Evolutionary conservation across 2,329 filamentous ascomycete genomes (phyloP).

Genomic region (Aspergillus awamori): DNA sequence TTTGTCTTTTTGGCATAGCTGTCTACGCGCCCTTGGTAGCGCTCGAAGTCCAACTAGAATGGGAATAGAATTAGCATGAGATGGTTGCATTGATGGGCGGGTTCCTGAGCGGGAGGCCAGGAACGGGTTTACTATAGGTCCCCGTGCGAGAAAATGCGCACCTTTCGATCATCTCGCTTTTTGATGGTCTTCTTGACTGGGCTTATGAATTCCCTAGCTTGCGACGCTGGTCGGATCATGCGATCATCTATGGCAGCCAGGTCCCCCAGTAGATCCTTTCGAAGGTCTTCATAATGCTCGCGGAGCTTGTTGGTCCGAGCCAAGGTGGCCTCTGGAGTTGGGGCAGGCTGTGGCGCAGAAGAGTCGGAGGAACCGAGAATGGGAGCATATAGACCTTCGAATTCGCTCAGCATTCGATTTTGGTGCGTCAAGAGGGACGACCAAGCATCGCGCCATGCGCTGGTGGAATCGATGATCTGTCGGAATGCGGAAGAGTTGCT

Average conservation of each 20-base stretch:
- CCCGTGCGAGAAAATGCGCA: constrained; percentile 25
- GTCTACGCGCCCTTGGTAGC: constrained; percentile 71
- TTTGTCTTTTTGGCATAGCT: constrained; percentile 70
- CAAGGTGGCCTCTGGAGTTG: constrained; percentile 66
- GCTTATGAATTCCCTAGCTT: constrained; percentile 69
- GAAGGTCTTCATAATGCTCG: constrained; percentile 70
- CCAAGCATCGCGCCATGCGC: constrained; percentile 79
- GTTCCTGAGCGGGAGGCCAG: neutral
- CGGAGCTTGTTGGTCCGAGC: constrained; percentile 67
- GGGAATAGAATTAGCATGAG: neutral
- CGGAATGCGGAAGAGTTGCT: constrained; percentile 1
- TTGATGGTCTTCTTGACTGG: constrained; percentile 82
- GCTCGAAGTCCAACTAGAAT: constrained; percentile 73
- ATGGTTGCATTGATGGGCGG: neutral
- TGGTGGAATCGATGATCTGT: constrained; percentile 74
- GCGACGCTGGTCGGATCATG: constrained; percentile 69
- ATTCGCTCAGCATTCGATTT: constrained; percentile 66
- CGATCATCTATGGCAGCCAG: constrained; percentile 69
- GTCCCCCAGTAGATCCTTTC: constrained; percentile 71
- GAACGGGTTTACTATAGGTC: neutral
- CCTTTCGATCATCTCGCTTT: constrained; percentile 78
- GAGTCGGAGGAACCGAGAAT: constrained; percentile 68
- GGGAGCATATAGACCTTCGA: constrained; percentile 74
- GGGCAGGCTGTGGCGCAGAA: constrained; percentile 56
- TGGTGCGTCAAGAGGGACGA: constrained; percentile 70